Evolutionary conservation across 108 stramenopile species (phyloP).

Genomic region (Skeletonema menzelii): DNA sequence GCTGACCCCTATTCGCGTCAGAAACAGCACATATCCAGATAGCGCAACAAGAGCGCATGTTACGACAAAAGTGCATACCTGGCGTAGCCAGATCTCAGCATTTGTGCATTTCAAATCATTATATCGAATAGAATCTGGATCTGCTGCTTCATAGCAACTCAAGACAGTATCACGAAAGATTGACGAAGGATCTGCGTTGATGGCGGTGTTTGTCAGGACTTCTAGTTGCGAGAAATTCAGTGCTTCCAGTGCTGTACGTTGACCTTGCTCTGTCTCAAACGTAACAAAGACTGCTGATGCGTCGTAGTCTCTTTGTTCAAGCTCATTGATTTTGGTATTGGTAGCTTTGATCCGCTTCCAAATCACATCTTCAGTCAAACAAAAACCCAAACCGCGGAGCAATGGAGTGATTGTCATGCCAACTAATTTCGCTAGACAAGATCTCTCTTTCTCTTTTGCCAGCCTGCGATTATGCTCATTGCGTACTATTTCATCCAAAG

Average conservation of each 20-base stretch:
- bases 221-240: conserved; percentile 56
- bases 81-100: conserved; percentile 23
- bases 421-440: conserved; percentile 34
- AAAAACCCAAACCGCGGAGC: conserved; percentile 34
- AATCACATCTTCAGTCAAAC: conserved; percentile 38
- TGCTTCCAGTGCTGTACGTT: conserved; percentile 61
- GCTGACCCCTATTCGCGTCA: conserved; percentile 3
- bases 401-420: conserved; percentile 37
- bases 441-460: conserved; percentile 19
- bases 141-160: conserved; percentile 55
- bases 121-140: conserved; percentile 69
- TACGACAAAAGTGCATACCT: conserved; percentile 40
- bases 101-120: conserved; percentile 44
- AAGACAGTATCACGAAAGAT: conserved; percentile 56
- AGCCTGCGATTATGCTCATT: conserved; percentile 16
- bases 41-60: conserved; percentile 53
- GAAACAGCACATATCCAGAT: conserved; percentile 34
- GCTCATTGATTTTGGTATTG: conserved; percentile 58
- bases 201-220: conserved; percentile 36
- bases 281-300: conserved; percentile 71
- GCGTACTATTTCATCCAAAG: conserved; percentile 29
- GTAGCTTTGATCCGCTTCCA: conserved; percentile 38
- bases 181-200: conserved; percentile 33
- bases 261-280: conserved; percentile 83
- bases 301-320: conserved; percentile 57